Conservation (phyloP, 2,329 filamentous ascomycete genomes). For the Colletotrichum noveboracense region DNA sequence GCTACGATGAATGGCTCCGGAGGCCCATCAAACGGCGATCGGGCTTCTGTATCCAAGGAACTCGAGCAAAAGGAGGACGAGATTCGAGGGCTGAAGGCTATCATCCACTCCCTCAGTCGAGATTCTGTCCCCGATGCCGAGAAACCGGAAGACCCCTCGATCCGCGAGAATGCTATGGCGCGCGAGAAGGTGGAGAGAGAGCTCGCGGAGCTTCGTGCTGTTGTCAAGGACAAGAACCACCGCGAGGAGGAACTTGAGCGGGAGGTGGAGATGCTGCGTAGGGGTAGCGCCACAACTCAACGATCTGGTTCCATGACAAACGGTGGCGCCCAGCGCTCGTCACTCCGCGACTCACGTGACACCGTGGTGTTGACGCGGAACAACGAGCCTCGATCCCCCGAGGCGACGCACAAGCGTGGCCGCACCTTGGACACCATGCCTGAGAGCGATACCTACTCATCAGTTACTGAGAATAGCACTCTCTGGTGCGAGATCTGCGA, state of each 20-base stretch:
- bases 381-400: constrained; percentile 51
- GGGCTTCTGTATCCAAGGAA: constrained; percentile 68
- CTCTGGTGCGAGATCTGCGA: constrained; percentile 98
- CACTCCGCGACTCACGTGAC: constrained; percentile 69
- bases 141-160: constrained; percentile 13
- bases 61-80: constrained; percentile 96
- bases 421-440: constrained; percentile 71
- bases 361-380: constrained; percentile 65
- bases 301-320: constrained; percentile 32
- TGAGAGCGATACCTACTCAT: constrained; percentile 73
- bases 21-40: constrained; percentile 37
- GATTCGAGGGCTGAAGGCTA: constrained; percentile 94
- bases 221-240: constrained; percentile 73
- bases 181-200: constrained; percentile 80
- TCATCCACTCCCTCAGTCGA: constrained; percentile 92
- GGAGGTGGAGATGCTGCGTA: constrained; percentile 73
- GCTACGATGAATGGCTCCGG: constrained; percentile 57
- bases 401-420: constrained; percentile 53
- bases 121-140: constrained; percentile 62
- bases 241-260: constrained; percentile 87
- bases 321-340: constrained; percentile 59
- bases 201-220: constrained; percentile 75
- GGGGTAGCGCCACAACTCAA: constrained; percentile 34
- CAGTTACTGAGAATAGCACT: constrained; percentile 72
- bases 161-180: constrained; percentile 55